A percentile compares a stretch with the other conserved stretches of the same genome.
phyloP scores from a whole-genome alignment of 495 filamentous ascomycete genomes.

The Podospora pseudopauciseta region DNA sequence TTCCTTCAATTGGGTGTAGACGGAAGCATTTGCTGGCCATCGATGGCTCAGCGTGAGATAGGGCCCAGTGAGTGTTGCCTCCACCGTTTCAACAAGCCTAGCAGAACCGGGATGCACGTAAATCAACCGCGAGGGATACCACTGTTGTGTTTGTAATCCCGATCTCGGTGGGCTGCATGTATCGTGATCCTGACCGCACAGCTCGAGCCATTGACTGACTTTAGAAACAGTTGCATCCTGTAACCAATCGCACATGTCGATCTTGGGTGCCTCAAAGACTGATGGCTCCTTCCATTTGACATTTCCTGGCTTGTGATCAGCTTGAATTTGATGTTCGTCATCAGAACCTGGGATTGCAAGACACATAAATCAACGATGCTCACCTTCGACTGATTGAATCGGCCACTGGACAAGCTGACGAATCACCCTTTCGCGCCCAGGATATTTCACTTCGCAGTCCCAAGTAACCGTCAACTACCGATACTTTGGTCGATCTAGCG shows the following conservation, averaged over 20 bases:
- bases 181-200: neutral
- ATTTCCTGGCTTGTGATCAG: neutral
- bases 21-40: constrained; percentile 2
- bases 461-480: neutral
- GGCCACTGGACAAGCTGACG: neutral
- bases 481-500: neutral
- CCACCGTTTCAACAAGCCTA: neutral
- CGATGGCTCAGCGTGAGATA: neutral
- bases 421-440: neutral
- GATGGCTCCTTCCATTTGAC: neutral
- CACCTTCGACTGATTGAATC: neutral
- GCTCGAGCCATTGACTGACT: neutral
- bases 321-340: no score
- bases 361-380: no score
- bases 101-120: neutral
- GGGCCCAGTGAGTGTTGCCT: neutral
- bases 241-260: neutral
- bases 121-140: neutral
- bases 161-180: neutral
- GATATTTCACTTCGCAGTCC: neutral
- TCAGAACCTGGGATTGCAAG: no score
- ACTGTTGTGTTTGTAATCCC: neutral
- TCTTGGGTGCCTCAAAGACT: neutral
- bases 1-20: neutral
- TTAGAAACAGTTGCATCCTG: neutral